Evolutionary conservation across 225 moss, liverwort and hornwort genomes (phyloP).

Genomic region (Pleurozium schreberi): DNA sequence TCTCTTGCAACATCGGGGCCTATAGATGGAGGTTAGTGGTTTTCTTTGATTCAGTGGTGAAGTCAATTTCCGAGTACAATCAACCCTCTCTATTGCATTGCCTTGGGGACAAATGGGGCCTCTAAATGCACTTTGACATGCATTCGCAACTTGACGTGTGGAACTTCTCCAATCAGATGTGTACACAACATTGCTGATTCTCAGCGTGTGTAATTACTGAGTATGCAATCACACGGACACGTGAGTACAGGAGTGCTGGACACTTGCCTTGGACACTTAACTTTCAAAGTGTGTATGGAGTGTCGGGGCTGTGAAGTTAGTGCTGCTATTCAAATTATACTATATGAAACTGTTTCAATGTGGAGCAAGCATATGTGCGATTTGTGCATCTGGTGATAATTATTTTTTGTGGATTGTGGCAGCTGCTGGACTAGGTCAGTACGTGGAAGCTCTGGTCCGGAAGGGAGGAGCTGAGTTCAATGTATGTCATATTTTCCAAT

Average conservation of each 20-base stretch:
- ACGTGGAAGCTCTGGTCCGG: conserved; percentile 34
- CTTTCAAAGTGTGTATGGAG: neutral
- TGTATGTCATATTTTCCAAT: neutral
- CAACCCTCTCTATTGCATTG: neutral
- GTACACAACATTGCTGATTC: neutral
- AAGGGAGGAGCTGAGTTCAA: conserved; percentile 52
- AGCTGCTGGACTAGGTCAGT: conserved; percentile 43
- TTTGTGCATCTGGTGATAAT: neutral
- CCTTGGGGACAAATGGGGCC: neutral
- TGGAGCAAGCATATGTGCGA: neutral
- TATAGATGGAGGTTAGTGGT: conserved; percentile 31
- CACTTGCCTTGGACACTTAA: neutral
- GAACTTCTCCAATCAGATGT: neutral
- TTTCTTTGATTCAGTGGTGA: neutral
- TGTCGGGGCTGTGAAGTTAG: neutral
- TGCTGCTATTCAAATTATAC: neutral
- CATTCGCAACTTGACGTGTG: neutral
- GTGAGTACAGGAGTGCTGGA: neutral
- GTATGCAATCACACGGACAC: neutral
- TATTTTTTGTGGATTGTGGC: neutral
- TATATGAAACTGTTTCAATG: neutral
- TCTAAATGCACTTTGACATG: neutral
- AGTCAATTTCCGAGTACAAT: neutral
- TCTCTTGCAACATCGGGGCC: conserved; percentile 21
- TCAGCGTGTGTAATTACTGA: neutral